Conservation (phyloP, 345 rosid genomes). For the Eutrema heterophyllum region DNA sequence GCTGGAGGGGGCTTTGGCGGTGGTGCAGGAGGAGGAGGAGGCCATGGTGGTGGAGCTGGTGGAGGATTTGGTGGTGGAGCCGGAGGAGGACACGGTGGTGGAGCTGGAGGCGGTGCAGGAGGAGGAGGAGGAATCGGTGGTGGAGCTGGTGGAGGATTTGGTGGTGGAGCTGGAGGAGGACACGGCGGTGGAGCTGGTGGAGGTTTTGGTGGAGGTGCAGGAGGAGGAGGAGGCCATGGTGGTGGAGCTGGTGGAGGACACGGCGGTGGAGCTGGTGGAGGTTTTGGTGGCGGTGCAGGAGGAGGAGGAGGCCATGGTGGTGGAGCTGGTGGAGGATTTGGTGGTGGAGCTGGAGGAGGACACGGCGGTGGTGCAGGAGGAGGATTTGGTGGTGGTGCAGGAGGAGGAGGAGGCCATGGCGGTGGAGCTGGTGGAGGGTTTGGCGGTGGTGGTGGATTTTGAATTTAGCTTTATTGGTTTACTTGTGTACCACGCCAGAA, state of each 20-base stretch:
- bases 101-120: constrained; percentile 20
- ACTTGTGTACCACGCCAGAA: constrained; percentile 21
- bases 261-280: constrained; percentile 9
- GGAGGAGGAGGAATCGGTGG: constrained; percentile 17
- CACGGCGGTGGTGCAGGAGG: constrained; percentile 21
- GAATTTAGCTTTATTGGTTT: constrained; percentile 5
- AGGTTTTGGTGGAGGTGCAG: constrained; percentile 14
- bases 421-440: constrained; percentile 15
- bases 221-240: constrained; percentile 14
- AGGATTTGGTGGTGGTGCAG: constrained; percentile 14
- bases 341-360: constrained; percentile 15
- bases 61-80: constrained; percentile 23
- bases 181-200: constrained; percentile 16
- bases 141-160: constrained; percentile 5
- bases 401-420: constrained; percentile 19
- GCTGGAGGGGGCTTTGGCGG: constrained; percentile 13
- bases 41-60: neutral
- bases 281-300: constrained; percentile 19
- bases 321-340: constrained; percentile 20
- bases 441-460: constrained; percentile 27
- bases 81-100: constrained; percentile 16
- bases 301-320: constrained; percentile 16
- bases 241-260: constrained; percentile 11
- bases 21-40: constrained; percentile 25
- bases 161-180: constrained; percentile 25